Evolutionary conservation across 2,329 filamentous ascomycete species (phyloP).

Genomic region (Clonostachys rhizophaga): DNA sequence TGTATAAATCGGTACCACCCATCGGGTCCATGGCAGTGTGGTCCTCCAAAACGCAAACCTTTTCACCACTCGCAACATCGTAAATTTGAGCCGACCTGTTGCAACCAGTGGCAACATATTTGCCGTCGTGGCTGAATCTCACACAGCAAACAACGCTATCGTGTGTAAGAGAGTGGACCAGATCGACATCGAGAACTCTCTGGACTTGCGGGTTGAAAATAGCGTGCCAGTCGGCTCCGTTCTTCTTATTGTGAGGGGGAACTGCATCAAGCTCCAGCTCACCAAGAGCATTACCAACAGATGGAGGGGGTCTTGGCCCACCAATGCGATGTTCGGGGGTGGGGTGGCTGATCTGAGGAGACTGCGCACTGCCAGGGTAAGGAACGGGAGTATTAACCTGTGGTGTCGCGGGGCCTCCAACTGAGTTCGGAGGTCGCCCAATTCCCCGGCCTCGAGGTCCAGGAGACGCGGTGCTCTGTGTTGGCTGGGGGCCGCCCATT

Average conservation of each 20-base stretch:
- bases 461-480: slow-evolving; percentile 80
- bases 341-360: slow-evolving; percentile 83
- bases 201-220: slow-evolving; percentile 93
- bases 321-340: slow-evolving; percentile 63
- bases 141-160: slow-evolving; percentile 98
- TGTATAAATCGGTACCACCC: slow-evolving; percentile 88
- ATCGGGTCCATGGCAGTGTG: slow-evolving; percentile 68
- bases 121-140: slow-evolving; percentile 91
- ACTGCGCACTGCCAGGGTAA: slow-evolving; percentile 77
- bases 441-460: slow-evolving; percentile 66
- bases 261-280: slow-evolving; percentile 85
- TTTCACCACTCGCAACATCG: slow-evolving; percentile 81
- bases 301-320: slow-evolving; percentile 41
- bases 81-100: slow-evolving; percentile 99
- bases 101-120: slow-evolving; percentile 94
- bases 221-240: slow-evolving; percentile 88
- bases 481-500: slow-evolving; percentile 72
- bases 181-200: slow-evolving; percentile 85
- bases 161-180: slow-evolving; percentile 88
- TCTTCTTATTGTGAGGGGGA: slow-evolving; percentile 82
- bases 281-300: slow-evolving; percentile 62
- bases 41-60: slow-evolving; percentile 87
- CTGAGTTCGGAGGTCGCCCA: slow-evolving; percentile 56
- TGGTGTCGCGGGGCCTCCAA: slow-evolving; percentile 71
- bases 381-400: slow-evolving; percentile 86